Conservation (phyloP, 1,284 basidiomycete genomes). For the Ustilago xerochloae region DNA sequence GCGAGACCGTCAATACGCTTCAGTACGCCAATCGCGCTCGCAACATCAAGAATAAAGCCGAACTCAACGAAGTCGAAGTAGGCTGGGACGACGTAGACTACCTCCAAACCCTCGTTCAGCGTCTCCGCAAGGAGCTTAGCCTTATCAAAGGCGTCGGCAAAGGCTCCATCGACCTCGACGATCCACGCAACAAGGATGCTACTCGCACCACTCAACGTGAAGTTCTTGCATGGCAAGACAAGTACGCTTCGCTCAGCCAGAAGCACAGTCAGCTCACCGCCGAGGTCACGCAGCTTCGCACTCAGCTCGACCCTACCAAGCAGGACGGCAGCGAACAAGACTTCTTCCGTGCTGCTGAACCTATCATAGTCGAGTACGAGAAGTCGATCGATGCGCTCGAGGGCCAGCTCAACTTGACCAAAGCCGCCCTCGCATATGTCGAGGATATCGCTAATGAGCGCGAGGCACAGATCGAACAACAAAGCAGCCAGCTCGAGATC, state of each 20-base stretch:
- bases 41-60: slow-evolving; percentile 95
- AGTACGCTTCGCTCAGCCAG: slow-evolving; percentile 83
- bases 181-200: slow-evolving; percentile 32
- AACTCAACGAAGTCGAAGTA: slow-evolving; percentile 91
- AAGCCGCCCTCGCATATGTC: slow-evolving; percentile 86
- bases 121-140: slow-evolving; percentile 85
- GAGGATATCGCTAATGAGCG: slow-evolving; percentile 92
- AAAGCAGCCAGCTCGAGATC: slow-evolving; percentile 69
- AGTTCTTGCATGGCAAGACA: slow-evolving; percentile 80
- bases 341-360: slow-evolving; percentile 95
- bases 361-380: slow-evolving; percentile 95
- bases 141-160: slow-evolving; percentile 75
- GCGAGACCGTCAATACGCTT: slow-evolving; percentile 94
- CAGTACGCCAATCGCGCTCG: slow-evolving; percentile 97
- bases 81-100: slow-evolving; percentile 99
- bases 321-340: slow-evolving; percentile 73
- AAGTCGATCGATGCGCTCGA: slow-evolving; percentile 95
- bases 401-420: slow-evolving; percentile 88
- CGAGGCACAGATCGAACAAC: slow-evolving; percentile 78
- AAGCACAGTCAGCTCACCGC: slow-evolving; percentile 86
- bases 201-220: slow-evolving; percentile 71
- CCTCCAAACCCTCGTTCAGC: slow-evolving; percentile 74
- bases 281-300: slow-evolving; percentile 76
- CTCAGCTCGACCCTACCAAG: slow-evolving; percentile 48
- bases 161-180: slow-evolving; percentile 39